Base-by-base conservation (phyloP, 257 asterid genomes). In the Primulina huaijiensis region DNA sequence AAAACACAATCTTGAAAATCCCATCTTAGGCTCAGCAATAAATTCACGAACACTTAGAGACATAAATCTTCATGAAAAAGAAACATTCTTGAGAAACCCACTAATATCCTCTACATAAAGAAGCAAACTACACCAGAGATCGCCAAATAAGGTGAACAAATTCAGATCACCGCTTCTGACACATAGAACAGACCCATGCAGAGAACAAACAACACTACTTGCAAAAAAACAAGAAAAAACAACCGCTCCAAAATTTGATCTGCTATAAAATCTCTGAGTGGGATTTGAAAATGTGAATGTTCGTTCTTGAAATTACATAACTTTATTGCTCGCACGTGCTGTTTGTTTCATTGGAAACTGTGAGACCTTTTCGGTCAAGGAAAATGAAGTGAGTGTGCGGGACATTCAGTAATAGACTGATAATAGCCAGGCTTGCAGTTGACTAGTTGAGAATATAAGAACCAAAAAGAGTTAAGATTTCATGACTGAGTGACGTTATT, bases 1-100 rank as follows among this genome's bases (percentile, higher is more conserved):
- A 14, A 69, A 9, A 29, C 66, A 67, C 66, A 75, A 43, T 62
- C 81, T 85, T 62, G 76, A 62, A 53, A 60, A 40, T 55, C 21
- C 81, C 88, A 81, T 82, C 57, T 67, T 53, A 12, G 27, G 46
- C 29, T 2, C 23, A 7, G 34, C 27, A 16, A 68, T 46, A 43
- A 78, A 33, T 71, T 69, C 79, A 73, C 56, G 23, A 43, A 38
- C 46, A 19, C 5, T 2, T 23, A 6, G 14, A 61, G 7, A 17
- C 5, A 35, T 27, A 33, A 17, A 55, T 33, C 30, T 50, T 63
- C 23, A 29, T 33, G 75, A 75, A 75, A 74, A 62, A 1, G 69
- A 64, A 71, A 67, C 4, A 23, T 72, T 63, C 40, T 57, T 6
- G 35, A 57, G 14, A 67, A 31, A 58, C 77, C 79, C 79, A 68